These are phyloP conservation scores for Tetradesmus obliquus DNA, from an alignment of 139 green algal genomes.

Conservation along the genomic window DNA sequence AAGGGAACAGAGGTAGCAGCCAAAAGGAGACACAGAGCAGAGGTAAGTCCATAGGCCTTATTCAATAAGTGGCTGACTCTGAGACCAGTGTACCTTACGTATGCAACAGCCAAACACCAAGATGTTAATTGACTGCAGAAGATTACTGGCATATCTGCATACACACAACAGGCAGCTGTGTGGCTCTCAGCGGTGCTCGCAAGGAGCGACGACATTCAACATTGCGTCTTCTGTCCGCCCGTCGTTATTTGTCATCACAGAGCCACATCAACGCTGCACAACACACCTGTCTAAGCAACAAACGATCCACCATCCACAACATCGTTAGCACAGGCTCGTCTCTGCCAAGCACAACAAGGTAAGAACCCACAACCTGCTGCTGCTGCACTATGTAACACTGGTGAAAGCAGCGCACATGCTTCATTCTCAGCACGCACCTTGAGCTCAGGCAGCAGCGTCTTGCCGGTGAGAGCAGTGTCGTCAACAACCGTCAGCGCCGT, in stretches of 20 bases:
- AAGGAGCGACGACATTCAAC: constrained; percentile 78
- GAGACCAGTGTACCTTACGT: not conserved
- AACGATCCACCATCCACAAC: constrained; percentile 12
- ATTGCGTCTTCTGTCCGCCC: constrained; percentile 80
- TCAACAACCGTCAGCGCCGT: constrained; percentile 80
- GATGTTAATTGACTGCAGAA: not conserved
- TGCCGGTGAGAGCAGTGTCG: constrained; percentile 87
- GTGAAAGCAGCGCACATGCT: not conserved
- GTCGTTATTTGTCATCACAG: constrained; percentile 79
- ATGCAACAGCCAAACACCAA: not conserved
- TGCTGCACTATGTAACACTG: not conserved
- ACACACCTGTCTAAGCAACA: not conserved
- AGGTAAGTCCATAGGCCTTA: not conserved
- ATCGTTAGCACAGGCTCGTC: not conserved
- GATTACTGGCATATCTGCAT: not conserved
- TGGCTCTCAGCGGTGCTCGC: constrained; percentile 34
- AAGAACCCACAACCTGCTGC: not conserved
- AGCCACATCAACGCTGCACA: constrained; percentile 21
- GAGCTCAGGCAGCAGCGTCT: constrained; percentile 80
- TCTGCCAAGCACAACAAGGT: not conserved
- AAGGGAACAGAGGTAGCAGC: not conserved
- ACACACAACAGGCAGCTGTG: not conserved
- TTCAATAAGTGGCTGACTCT: no score
- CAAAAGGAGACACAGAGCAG: not conserved
- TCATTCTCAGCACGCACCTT: constrained; percentile 55